Evolutionary conservation across 2,329 filamentous ascomycete species (phyloP).

Genomic region (Ophiostoma triangulosporum): DNA sequence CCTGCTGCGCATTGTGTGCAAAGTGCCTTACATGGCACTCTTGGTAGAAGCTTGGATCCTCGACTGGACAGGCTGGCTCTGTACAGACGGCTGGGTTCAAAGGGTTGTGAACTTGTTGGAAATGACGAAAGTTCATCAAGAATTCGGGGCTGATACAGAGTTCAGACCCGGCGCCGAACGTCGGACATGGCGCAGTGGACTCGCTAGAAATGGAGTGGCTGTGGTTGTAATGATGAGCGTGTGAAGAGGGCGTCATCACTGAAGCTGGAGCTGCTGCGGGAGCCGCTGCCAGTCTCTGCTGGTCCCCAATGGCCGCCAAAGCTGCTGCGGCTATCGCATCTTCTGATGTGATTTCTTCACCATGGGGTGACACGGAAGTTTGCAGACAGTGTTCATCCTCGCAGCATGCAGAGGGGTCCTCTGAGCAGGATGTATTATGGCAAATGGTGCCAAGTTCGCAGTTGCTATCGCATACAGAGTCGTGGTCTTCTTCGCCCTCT

Average conservation of each 20-base stretch:
- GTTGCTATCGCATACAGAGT: constrained; percentile 13
- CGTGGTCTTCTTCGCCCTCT: constrained; percentile 6
- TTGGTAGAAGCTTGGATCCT: constrained; percentile 15
- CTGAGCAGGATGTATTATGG: constrained; percentile 12
- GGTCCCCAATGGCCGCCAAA: constrained; percentile 11
- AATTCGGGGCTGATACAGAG: constrained; percentile 14
- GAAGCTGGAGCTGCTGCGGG: constrained; percentile 1
- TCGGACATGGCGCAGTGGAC: constrained; percentile 1
- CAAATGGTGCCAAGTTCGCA: constrained; percentile 14
- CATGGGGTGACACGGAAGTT: not conserved
- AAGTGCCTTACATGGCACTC: constrained; percentile 13
- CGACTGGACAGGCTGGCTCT: constrained; percentile 11
- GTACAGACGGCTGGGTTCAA: constrained; percentile 11
- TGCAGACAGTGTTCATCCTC: constrained; percentile 14
- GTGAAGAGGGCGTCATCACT: not conserved
- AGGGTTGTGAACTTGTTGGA: constrained; percentile 14
- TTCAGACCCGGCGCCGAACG: constrained; percentile 9
- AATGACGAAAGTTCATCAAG: constrained; percentile 14
- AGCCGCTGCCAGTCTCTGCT: constrained; percentile 5
- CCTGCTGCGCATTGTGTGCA: not conserved
- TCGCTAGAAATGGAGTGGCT: not conserved
- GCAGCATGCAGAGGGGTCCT: constrained; percentile 14
- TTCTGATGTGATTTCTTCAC: constrained; percentile 5
- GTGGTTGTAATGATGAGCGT: not conserved
- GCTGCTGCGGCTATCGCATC: constrained; percentile 14